phyloP scores from a whole-genome alignment of 83 land plant genomes.

The Picea engelmannii region DNA sequence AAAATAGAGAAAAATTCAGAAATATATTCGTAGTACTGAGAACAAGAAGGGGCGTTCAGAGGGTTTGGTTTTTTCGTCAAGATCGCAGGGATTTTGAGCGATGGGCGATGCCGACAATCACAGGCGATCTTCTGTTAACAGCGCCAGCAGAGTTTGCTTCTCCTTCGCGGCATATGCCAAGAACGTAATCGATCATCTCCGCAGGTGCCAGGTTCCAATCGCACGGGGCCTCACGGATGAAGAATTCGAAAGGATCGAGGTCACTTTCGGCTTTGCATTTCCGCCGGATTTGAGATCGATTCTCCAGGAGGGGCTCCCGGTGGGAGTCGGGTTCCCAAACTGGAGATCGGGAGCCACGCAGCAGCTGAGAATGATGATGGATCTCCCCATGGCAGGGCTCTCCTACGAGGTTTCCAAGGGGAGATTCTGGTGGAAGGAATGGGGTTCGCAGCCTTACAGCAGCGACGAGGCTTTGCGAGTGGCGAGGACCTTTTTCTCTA shows the following conservation, averaged over 20 bases:
- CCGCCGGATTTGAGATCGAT: conserved; percentile 67
- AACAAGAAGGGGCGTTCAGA: no score
- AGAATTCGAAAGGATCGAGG: conserved; percentile 48
- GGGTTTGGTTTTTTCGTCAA: no score
- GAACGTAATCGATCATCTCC: conserved; percentile 51
- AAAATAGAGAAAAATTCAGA: no score
- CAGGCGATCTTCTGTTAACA: no score
- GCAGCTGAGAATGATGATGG: conserved; percentile 40
- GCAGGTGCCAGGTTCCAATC: conserved; percentile 36
- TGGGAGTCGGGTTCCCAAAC: conserved; percentile 67
- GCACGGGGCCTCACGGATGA: conserved; percentile 54
- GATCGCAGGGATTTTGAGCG: no score
- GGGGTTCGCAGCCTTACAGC: conserved; percentile 48
- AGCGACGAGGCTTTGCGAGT: conserved; percentile 20
- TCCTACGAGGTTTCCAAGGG: conserved; percentile 36
- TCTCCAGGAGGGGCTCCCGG: conserved; percentile 58
- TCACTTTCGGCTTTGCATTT: conserved; percentile 41
- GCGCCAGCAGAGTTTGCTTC: conserved; percentile 34
- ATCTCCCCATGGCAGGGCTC: conserved; percentile 41
- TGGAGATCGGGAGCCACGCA: conserved; percentile 45
- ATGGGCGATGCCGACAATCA: no score
- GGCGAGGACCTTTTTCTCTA: conserved; percentile 29
- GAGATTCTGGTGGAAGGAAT: conserved; percentile 43
- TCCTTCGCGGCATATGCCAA: conserved; percentile 64
- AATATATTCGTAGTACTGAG: no score